Conservation (phyloP, 129 eudicot genomes). For the Scalesia atractyloides region DNA sequence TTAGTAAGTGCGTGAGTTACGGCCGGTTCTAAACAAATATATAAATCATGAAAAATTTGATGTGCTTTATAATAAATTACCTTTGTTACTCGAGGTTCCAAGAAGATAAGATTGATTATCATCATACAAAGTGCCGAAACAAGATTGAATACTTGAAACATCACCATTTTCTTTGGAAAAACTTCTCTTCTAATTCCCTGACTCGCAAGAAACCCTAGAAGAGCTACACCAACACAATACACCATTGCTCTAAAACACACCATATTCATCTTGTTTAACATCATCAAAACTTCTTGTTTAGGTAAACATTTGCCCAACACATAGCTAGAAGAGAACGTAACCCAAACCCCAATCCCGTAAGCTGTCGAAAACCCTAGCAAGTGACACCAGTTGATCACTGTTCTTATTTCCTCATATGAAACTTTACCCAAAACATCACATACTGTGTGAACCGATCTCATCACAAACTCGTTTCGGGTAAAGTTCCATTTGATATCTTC, state of each 20-base stretch:
- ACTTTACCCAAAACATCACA: slow-evolving; percentile 8
- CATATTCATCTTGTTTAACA: slow-evolving; percentile 63
- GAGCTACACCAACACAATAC: slow-evolving; percentile 48
- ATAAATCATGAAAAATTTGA: too few species aligned
- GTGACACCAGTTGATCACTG: slow-evolving; percentile 36
- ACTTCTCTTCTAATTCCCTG: slow-evolving; percentile 20
- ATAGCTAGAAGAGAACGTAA: slow-evolving; percentile 61
- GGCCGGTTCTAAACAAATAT: not conserved
- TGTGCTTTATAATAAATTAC: slow-evolving; percentile 29
- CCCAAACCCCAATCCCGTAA: slow-evolving; percentile 71
- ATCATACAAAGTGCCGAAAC: slow-evolving; percentile 39
- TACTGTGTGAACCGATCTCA: slow-evolving; percentile 5
- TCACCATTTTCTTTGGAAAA: slow-evolving; percentile 31
- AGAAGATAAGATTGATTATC: slow-evolving; percentile 46
- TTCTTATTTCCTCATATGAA: not conserved
- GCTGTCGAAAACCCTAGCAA: slow-evolving; percentile 64
- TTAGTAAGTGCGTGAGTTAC: too few species aligned
- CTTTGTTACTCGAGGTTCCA: slow-evolving; percentile 80
- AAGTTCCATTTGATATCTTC: not conserved
- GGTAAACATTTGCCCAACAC: slow-evolving; percentile 53
- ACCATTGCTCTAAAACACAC: slow-evolving; percentile 71
- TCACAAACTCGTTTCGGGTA: slow-evolving; percentile 12
- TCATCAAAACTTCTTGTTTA: slow-evolving; percentile 51
- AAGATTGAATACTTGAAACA: slow-evolving; percentile 57
- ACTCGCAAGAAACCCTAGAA: slow-evolving; percentile 51